Evolutionary conservation across 257 asterid genomes (phyloP).

Genomic region (Handroanthus guayacan): DNA sequence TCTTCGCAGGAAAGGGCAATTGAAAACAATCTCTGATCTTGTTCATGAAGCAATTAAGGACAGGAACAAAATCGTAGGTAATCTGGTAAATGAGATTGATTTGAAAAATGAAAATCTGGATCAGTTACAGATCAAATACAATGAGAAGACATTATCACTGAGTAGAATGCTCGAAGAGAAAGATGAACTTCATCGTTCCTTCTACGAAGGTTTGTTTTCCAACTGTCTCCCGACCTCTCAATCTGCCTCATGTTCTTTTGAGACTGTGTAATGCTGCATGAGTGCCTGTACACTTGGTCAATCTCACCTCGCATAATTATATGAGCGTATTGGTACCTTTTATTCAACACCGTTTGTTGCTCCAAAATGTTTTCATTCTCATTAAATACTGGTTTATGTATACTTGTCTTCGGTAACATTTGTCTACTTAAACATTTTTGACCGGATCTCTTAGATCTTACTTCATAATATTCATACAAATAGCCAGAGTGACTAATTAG

Average conservation of each 20-base stretch:
- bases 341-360: conserved; percentile 3
- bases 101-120: conserved; percentile 71
- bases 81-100: conserved; percentile 72
- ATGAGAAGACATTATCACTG: conserved; percentile 64
- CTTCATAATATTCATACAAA: not conserved
- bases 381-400: not conserved
- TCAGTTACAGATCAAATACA: conserved; percentile 61
- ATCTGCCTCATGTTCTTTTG: conserved; percentile 16
- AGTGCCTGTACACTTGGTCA: not conserved
- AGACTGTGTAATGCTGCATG: not conserved
- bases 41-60: conserved; percentile 53
- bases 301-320: not conserved
- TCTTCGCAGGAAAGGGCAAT: conserved; percentile 51
- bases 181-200: conserved; percentile 75
- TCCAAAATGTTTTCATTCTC: conserved; percentile 12
- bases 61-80: conserved; percentile 56
- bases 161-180: conserved; percentile 89
- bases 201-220: conserved; percentile 66
- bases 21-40: conserved; percentile 59
- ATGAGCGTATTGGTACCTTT: conserved; percentile 6
- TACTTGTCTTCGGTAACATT: conserved; percentile 21
- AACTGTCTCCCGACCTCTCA: conserved; percentile 17
- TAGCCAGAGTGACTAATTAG: conserved; percentile 19
- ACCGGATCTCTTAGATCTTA: not conserved
- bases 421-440: conserved; percentile 19